Evolutionary conservation across 352 stramenopile species (phyloP).

Genomic region (Globisporangium cylindrosporum): DNA sequence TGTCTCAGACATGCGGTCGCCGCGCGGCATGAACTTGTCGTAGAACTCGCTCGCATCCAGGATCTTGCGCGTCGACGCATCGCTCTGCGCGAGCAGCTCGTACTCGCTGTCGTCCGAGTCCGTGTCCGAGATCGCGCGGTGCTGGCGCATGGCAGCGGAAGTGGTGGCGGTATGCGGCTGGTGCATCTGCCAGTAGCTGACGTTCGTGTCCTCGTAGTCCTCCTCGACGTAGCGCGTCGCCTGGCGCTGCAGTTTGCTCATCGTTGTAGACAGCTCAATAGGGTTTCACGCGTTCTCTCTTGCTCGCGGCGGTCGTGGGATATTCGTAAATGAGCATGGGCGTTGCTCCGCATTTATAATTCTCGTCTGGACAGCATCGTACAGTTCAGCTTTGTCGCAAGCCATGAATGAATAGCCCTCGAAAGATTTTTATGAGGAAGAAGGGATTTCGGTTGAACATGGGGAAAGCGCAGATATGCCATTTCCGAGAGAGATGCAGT

Average conservation of each 20-base stretch:
- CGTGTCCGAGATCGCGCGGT: background rate
- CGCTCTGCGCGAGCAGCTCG: constrained; percentile 17
- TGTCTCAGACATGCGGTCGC: constrained; percentile 46
- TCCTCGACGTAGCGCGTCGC: constrained; percentile 10
- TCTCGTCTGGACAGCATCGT: background rate
- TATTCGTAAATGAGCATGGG: constrained; percentile 7
- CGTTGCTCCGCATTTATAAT: background rate
- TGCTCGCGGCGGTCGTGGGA: background rate
- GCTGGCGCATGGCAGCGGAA: background rate
- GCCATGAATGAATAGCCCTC: background rate
- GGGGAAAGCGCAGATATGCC: background rate
- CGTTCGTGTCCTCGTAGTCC: constrained; percentile 13
- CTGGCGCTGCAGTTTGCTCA: constrained; percentile 7
- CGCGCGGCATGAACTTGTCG: constrained; percentile 43
- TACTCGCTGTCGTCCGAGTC: constrained; percentile 20
- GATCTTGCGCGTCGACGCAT: constrained; percentile 36
- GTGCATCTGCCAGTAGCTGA: constrained; percentile 17
- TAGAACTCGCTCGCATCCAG: constrained; percentile 56
- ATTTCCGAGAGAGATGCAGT: background rate
- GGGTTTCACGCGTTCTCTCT: background rate
- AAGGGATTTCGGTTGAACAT: background rate
- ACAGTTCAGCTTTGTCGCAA: constrained; percentile 6
- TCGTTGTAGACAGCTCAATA: too few relatives aligned
- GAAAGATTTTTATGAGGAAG: constrained; percentile 3
- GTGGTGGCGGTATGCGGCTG: background rate